Percentiles rank a stretch among this genome's conserved stretches.
These are phyloP conservation scores for Talaromyces sp. DNA, from an alignment of 2,329 filamentous ascomycete species.

Conservation along the genomic window DNA sequence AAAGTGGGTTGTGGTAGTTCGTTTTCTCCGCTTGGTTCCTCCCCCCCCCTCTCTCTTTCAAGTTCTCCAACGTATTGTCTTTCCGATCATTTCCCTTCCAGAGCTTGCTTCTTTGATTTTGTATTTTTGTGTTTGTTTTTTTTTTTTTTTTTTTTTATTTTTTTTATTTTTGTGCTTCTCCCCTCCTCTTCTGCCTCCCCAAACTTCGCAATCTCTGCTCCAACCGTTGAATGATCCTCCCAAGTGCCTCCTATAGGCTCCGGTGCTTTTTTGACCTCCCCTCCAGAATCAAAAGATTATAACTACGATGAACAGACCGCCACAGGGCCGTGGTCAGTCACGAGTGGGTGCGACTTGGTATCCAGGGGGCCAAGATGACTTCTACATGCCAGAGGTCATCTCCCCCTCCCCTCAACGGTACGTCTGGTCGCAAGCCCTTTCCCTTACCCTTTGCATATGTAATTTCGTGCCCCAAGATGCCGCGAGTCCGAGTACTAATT, in stretches of 20 bases:
- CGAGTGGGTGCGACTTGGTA: constrained; percentile 65
- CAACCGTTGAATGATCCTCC: background rate
- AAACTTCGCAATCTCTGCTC: too few species aligned
- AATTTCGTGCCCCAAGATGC: constrained; percentile 15
- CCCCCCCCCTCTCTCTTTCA: background rate
- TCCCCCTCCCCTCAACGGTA: constrained; percentile 72
- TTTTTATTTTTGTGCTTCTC: too few species aligned
- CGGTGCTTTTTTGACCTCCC: background rate
- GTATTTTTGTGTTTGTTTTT: too few species aligned
- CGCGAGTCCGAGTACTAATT: constrained; percentile 26
- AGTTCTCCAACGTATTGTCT: background rate
- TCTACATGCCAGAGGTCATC: constrained; percentile 69
- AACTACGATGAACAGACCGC: constrained; percentile 38
- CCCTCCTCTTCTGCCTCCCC: too few species aligned
- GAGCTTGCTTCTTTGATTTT: background rate
- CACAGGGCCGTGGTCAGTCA: constrained; percentile 43
- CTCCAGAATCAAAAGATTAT: background rate
- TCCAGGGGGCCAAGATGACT: constrained; percentile 69
- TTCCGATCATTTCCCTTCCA: background rate
- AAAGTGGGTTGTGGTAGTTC: constrained; percentile 5
- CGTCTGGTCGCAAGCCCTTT: constrained; percentile 23
- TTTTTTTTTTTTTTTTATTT: too few species aligned
- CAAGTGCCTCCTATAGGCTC: constrained; percentile 2
- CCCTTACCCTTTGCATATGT: constrained; percentile 5
- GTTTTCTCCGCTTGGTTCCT: constrained; percentile 4